These are phyloP conservation scores for Karstenula rhodostoma DNA, from an alignment of 2,329 filamentous ascomycete genomes.

Conservation along the genomic window DNA sequence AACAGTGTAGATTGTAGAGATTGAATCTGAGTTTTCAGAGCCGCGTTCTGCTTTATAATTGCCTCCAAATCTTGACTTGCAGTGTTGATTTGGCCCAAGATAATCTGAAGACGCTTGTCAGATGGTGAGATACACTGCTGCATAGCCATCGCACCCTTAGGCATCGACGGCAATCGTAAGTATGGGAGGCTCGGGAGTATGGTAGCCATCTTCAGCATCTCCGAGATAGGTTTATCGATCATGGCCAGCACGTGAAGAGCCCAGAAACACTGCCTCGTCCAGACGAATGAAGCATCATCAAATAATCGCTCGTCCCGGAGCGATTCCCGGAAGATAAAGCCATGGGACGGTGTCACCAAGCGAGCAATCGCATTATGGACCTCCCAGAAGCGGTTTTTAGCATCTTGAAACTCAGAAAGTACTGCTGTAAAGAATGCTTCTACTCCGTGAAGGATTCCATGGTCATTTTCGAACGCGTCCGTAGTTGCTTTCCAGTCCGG, in stretches of 20 bases:
- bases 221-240: neutral
- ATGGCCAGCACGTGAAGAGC: slow-evolving; percentile 58
- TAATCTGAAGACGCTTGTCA: slow-evolving; percentile 39
- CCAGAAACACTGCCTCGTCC: slow-evolving; percentile 69
- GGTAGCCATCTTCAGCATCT: neutral
- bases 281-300: slow-evolving; percentile 68
- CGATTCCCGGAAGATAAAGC: slow-evolving; percentile 66
- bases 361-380: slow-evolving; percentile 64
- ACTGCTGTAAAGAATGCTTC: slow-evolving; percentile 68
- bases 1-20: slow-evolving; percentile 69
- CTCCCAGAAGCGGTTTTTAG: slow-evolving; percentile 59
- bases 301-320: slow-evolving; percentile 67
- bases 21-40: slow-evolving; percentile 65
- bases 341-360: slow-evolving; percentile 65
- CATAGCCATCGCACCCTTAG: too few species aligned
- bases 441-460: slow-evolving; percentile 62
- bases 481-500: slow-evolving; percentile 51
- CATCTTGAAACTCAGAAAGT: slow-evolving; percentile 67
- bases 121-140: too few species aligned
- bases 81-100: neutral
- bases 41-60: slow-evolving; percentile 66
- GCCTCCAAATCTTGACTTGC: neutral
- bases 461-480: slow-evolving; percentile 63
- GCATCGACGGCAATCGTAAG: too few species aligned
- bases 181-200: too few species aligned